phyloP scores from a whole-genome alignment of 2,329 filamentous ascomycete genomes.

The Atkinsonella hypoxylon region DNA sequence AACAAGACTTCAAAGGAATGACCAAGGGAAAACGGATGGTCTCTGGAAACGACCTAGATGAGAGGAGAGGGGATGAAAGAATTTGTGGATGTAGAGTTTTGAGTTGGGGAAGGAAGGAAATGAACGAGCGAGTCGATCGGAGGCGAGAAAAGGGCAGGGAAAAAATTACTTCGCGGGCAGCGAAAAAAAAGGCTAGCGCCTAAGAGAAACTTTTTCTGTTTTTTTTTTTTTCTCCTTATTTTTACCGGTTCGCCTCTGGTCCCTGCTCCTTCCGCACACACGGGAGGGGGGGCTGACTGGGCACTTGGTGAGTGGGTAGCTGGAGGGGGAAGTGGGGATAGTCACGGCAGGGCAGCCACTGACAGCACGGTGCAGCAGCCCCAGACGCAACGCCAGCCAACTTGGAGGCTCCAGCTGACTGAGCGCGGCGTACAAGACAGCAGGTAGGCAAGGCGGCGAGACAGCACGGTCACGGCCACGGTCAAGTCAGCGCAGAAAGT shows the following conservation, averaged over 20 bases:
- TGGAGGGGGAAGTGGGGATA: background rate
- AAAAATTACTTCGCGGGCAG: slow-evolving; percentile 23
- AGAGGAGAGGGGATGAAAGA: slow-evolving; percentile 19
- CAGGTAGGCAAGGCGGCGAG: background rate
- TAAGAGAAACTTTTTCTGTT: slow-evolving; percentile 3
- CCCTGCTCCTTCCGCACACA: background rate
- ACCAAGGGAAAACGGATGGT: slow-evolving; percentile 28
- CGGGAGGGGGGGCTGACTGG: background rate
- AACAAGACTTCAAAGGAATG: slow-evolving; percentile 34
- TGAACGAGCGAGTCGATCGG: slow-evolving; percentile 10
- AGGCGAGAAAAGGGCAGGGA: slow-evolving; percentile 21
- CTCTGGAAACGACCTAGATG: slow-evolving; percentile 18
- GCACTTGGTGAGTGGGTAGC: background rate
- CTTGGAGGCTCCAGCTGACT: background rate
- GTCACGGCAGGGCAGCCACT: slow-evolving; percentile 1
- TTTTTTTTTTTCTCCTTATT: slow-evolving; percentile 5
- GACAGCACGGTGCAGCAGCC: slow-evolving; percentile 2
- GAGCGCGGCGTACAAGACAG: too few relatives aligned
- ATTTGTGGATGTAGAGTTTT: slow-evolving; percentile 19
- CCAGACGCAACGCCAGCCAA: background rate
- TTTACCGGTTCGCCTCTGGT: background rate
- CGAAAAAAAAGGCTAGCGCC: slow-evolving; percentile 21
- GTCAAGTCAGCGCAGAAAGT: too few relatives aligned
- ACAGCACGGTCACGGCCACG: background rate
- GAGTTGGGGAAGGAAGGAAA: slow-evolving; percentile 22